Evolutionary conservation across 1,139 yeast species (phyloP).

Genomic region (Saccharomycopsis crataegensis): DNA sequence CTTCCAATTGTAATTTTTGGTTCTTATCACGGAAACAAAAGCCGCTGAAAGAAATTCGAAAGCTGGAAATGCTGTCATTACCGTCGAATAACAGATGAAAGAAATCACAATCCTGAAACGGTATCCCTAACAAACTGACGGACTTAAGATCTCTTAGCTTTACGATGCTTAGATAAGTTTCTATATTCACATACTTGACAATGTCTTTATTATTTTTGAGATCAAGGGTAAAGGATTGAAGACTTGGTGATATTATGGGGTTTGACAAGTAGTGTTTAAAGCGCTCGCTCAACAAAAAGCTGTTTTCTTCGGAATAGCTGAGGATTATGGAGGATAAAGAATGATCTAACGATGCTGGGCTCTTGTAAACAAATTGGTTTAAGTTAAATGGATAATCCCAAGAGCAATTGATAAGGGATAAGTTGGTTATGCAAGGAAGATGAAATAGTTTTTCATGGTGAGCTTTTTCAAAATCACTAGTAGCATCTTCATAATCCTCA

Average conservation of each 20-base stretch:
- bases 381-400: slow-evolving; percentile 16
- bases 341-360: background rate
- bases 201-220: slow-evolving; percentile 5
- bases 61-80: background rate
- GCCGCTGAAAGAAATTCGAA: too few species aligned
- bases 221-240: slow-evolving; percentile 7
- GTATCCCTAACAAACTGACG: slow-evolving; percentile 3
- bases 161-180: slow-evolving; percentile 5
- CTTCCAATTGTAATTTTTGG: too few species aligned
- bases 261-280: slow-evolving; percentile 11
- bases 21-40: too few species aligned
- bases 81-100: background rate
- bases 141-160: background rate
- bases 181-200: slow-evolving; percentile 14
- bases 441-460: background rate
- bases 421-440: background rate
- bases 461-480: background rate
- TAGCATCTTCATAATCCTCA: background rate
- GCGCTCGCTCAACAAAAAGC: slow-evolving; percentile 16
- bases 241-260: slow-evolving; percentile 2
- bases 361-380: background rate
- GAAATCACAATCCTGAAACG: slow-evolving; percentile 2
- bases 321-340: slow-evolving; percentile 1
- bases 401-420: slow-evolving; percentile 14
- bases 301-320: slow-evolving; percentile 6